Percentiles rank a stretch among this genome's conserved stretches.
These are phyloP conservation scores for Malus sieversii DNA, from an alignment of 306 rosid genomes.

Conservation along the genomic window DNA sequence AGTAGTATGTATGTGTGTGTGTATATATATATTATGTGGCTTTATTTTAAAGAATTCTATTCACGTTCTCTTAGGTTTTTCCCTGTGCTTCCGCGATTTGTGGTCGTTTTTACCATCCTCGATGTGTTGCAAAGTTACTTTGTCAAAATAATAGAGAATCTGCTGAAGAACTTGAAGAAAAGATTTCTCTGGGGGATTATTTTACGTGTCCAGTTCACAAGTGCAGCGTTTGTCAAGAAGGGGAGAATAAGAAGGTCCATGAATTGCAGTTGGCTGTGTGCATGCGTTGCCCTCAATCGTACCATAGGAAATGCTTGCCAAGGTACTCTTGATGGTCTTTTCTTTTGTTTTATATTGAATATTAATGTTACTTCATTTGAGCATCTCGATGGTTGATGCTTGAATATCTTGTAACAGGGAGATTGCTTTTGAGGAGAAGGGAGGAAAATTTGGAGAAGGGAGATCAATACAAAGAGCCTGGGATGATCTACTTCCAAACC, in stretches of 20 bases:
- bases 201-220: slow-evolving; percentile 81
- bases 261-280: slow-evolving; percentile 82
- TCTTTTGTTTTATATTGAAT: background rate
- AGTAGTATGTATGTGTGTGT: too few species aligned
- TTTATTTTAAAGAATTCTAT: background rate
- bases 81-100: slow-evolving; percentile 69
- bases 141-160: slow-evolving; percentile 29
- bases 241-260: slow-evolving; percentile 51
- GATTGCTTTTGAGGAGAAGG: slow-evolving; percentile 31
- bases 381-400: slow-evolving; percentile 22
- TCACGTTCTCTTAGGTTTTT: slow-evolving; percentile 53
- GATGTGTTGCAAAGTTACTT: slow-evolving; percentile 57
- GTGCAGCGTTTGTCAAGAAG: slow-evolving; percentile 62
- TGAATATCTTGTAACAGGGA: slow-evolving; percentile 47
- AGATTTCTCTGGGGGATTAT: slow-evolving; percentile 52
- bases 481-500: slow-evolving; percentile 62
- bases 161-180: slow-evolving; percentile 46
- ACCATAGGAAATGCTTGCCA: slow-evolving; percentile 90
- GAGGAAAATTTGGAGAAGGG: slow-evolving; percentile 27
- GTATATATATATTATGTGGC: too few species aligned
- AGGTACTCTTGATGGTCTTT: slow-evolving; percentile 31
- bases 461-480: slow-evolving; percentile 56
- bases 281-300: slow-evolving; percentile 82
- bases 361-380: background rate
- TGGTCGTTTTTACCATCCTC: slow-evolving; percentile 81